phyloP scores from a whole-genome alignment of 164 flowering plant genomes.

The Tetrastigma voinierianum region DNA sequence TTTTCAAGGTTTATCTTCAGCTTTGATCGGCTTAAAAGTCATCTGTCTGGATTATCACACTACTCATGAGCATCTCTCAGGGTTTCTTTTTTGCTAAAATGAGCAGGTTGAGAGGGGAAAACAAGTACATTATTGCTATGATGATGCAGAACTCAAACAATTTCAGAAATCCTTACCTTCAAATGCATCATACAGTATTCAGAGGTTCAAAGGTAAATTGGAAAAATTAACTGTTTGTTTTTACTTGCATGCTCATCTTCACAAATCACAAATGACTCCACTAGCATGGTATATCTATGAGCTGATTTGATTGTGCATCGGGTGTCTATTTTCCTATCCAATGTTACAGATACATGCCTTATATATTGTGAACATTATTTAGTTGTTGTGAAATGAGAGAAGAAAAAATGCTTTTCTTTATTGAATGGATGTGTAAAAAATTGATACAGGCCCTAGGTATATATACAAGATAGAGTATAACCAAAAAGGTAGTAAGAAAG shows the following conservation, averaged over 20 bases:
- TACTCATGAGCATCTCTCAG: background rate
- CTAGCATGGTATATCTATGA: too few relatives aligned
- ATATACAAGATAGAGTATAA: too few relatives aligned
- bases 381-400: too few relatives aligned
- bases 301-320: too few relatives aligned
- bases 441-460: too few relatives aligned
- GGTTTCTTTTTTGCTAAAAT: constrained; percentile 6
- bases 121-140: constrained; percentile 78
- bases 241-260: background rate
- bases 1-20: constrained; percentile 65
- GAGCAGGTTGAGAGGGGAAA: constrained; percentile 92
- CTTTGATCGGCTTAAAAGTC: background rate
- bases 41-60: background rate
- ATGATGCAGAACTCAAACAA: constrained; percentile 65
- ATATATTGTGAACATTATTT: too few relatives aligned
- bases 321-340: too few relatives aligned
- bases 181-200: constrained; percentile 86
- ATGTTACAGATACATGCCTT: too few relatives aligned
- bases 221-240: background rate
- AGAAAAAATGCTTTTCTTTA: too few relatives aligned
- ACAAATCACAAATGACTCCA: too few relatives aligned
- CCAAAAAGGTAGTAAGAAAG: too few relatives aligned
- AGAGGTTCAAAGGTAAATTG: constrained; percentile 86
- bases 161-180: constrained; percentile 65
- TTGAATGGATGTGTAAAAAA: too few relatives aligned